Conservation (phyloP, 805 yeast genomes). For the Kuraishia piskuri region DNA sequence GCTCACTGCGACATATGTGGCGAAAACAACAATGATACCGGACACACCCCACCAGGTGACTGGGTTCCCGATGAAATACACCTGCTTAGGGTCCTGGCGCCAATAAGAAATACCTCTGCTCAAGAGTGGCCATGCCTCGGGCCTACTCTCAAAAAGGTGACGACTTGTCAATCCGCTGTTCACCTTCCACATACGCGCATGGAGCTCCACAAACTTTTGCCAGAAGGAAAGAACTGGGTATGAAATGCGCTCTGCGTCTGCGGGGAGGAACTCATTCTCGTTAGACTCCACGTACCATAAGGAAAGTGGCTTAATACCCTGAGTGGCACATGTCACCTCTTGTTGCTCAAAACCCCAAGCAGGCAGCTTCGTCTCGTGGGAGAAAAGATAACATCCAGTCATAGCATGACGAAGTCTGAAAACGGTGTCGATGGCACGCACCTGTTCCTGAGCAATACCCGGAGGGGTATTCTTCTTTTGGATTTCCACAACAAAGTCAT, state of each 20-base stretch:
- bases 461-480: conserved; percentile 42
- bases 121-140: conserved; percentile 68
- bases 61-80: conserved; percentile 75
- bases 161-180: conserved; percentile 61
- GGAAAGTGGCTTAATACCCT: conserved; percentile 51
- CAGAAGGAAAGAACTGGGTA: conserved; percentile 48
- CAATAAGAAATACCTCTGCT: conserved; percentile 78
- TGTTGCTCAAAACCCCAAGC: conserved; percentile 81
- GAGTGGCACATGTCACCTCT: conserved; percentile 74
- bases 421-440: conserved; percentile 60
- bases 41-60: conserved; percentile 70
- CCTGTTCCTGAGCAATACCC: conserved; percentile 43
- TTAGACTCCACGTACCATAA: conserved; percentile 74
- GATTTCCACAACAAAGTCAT: conserved; percentile 72
- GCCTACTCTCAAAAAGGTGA: conserved; percentile 66
- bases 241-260: conserved; percentile 36
- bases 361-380: conserved; percentile 70
- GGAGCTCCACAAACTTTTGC: conserved; percentile 57
- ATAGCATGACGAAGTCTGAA: conserved; percentile 73
- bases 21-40: conserved; percentile 40
- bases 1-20: conserved; percentile 36
- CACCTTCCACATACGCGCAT: conserved; percentile 69
- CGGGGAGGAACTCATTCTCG: conserved; percentile 36
- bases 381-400: conserved; percentile 70
- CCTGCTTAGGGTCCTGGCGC: conserved; percentile 46